Conservation (phyloP, 495 filamentous ascomycete genomes). For the Peziza echinospora region DNA sequence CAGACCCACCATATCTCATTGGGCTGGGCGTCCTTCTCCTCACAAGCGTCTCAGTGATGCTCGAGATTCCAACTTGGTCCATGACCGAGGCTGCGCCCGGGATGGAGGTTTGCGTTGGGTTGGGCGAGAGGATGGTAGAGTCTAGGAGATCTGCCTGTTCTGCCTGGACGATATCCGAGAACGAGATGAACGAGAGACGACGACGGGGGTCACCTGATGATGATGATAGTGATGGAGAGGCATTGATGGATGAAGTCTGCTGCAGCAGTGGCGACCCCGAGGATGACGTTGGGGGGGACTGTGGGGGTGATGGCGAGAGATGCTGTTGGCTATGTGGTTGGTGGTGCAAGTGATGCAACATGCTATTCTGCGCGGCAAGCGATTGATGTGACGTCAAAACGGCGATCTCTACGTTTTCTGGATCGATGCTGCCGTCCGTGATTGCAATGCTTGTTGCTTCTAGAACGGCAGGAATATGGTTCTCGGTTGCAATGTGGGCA, state of each 20-base stretch:
- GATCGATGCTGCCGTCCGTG: constrained; percentile 51
- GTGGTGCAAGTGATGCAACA: too few species aligned
- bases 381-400: constrained; percentile 65
- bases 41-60: constrained; percentile 14
- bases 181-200: constrained; percentile 76
- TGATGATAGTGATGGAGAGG: constrained; percentile 27
- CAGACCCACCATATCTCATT: constrained; percentile 20
- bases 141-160: constrained; percentile 43
- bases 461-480: constrained; percentile 74
- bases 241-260: too few species aligned
- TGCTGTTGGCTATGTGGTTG: constrained; percentile 25
- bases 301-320: constrained; percentile 28
- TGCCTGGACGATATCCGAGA: constrained; percentile 81
- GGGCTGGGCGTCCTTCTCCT: constrained; percentile 16
- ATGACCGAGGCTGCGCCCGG: constrained; percentile 22
- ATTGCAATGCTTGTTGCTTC: constrained; percentile 79
- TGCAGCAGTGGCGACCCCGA: too few species aligned
- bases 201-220: constrained; percentile 37
- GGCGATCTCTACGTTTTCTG: constrained; percentile 72
- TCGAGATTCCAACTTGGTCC: constrained; percentile 9
- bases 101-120: constrained; percentile 8
- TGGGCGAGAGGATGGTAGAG: not conserved
- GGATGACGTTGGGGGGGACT: too few species aligned
- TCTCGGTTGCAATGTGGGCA: constrained; percentile 72
- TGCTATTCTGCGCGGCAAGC: constrained; percentile 24